phyloP scores from a whole-genome alignment of 1,284 basidiomycete genomes.

The Leccinum pachyderme region DNA sequence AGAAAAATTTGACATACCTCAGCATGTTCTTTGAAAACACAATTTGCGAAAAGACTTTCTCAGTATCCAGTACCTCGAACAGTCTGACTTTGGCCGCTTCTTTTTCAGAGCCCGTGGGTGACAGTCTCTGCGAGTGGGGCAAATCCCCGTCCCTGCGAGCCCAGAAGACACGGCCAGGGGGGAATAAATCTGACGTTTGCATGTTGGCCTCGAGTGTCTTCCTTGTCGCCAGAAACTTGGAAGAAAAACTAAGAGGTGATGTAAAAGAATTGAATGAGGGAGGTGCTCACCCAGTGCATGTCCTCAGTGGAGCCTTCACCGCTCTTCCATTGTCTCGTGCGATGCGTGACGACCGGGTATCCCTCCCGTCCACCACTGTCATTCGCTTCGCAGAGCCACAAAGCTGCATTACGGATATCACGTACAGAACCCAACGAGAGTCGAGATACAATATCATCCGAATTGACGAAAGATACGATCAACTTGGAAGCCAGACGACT shows the following conservation, averaged over 20 bases:
- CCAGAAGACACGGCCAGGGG: conserved; percentile 79
- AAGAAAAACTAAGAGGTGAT: neutral
- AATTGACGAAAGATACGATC: conserved; percentile 77
- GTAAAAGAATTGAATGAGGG: conserved; percentile 3
- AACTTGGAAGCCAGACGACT: conserved; percentile 55
- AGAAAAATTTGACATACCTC: conserved; percentile 42
- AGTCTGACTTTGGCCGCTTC: conserved; percentile 52
- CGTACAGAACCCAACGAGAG: conserved; percentile 76
- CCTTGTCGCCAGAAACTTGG: conserved; percentile 70
- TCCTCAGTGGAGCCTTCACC: conserved; percentile 54
- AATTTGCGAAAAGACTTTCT: conserved; percentile 77
- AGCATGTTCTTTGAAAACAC: conserved; percentile 82
- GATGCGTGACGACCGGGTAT: conserved; percentile 57
- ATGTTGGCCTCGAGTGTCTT: conserved; percentile 86
- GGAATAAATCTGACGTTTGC: conserved; percentile 72
- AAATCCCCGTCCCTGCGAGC: conserved; percentile 69
- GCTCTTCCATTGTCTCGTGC: conserved; percentile 58
- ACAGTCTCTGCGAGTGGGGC: conserved; percentile 41
- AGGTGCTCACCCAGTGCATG: conserved; percentile 59
- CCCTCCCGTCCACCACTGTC: conserved; percentile 48
- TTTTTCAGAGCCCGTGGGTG: conserved; percentile 13
- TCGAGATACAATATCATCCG: conserved; percentile 78
- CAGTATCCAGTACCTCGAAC: conserved; percentile 72
- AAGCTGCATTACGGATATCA: conserved; percentile 71
- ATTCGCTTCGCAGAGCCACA: conserved; percentile 76